phyloP scores from a whole-genome alignment of 2,329 filamentous ascomycete species.

The Alternaria incomplexa region DNA sequence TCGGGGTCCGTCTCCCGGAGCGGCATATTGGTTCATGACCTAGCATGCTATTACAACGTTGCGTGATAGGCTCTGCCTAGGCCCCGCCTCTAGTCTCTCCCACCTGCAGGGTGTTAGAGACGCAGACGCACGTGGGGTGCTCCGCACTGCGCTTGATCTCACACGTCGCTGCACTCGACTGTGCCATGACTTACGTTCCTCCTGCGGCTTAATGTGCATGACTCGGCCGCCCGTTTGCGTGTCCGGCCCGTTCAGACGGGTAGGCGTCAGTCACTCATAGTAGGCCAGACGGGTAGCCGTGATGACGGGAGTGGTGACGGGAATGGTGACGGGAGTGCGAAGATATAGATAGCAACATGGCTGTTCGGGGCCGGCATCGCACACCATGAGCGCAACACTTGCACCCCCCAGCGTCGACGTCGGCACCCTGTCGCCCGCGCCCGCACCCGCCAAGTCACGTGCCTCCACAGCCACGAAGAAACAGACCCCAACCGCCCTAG shows the following conservation, averaged over 20 bases:
- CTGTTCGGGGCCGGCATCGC: neutral
- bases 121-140: neutral
- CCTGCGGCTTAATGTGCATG: neutral
- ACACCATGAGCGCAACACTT: neutral
- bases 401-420: neutral
- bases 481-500: constrained; percentile 6
- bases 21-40: constrained; percentile 11
- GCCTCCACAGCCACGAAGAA: neutral
- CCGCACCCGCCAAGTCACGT: neutral
- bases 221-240: neutral
- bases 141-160: neutral
- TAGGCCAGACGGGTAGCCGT: neutral
- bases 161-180: neutral
- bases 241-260: neutral
- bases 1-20: constrained; percentile 13
- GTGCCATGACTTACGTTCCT: neutral
- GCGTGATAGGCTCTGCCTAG: neutral
- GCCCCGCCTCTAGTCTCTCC: neutral
- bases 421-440: neutral
- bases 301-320: neutral
- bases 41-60: neutral
- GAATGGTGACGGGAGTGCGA: neutral
- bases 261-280: neutral
- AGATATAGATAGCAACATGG: neutral
- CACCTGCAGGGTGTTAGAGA: neutral